Conservation (phyloP, 352 stramenopile genomes). For the Phytophthora sansomeana region DNA sequence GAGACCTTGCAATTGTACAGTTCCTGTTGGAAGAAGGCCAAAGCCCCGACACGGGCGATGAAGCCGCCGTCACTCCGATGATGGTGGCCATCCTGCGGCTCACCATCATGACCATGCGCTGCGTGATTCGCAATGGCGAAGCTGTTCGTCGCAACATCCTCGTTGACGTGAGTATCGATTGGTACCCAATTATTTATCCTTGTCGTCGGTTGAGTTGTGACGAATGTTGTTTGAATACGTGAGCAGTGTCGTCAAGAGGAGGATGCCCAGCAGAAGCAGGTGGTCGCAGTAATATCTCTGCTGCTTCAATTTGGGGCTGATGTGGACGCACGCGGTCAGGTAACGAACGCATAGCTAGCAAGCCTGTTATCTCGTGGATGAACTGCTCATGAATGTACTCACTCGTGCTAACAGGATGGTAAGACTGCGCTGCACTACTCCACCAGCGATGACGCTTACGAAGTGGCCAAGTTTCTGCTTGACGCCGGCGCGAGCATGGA, state of each 20-base stretch:
- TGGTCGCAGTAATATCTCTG: conserved; percentile 10
- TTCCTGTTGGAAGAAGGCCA: conserved; percentile 26
- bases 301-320: conserved; percentile 17
- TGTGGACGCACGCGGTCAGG: conserved; percentile 15
- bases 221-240: neutral
- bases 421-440: conserved; percentile 34
- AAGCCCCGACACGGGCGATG: conserved; percentile 26
- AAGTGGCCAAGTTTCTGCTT: conserved; percentile 31
- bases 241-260: conserved; percentile 33
- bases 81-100: conserved; percentile 33
- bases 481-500: conserved; percentile 20
- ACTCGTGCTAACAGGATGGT: conserved; percentile 8
- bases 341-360: conserved; percentile 3
- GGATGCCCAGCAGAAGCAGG: conserved; percentile 3
- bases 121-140: conserved; percentile 23
- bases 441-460: conserved; percentile 26
- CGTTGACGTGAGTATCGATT: conserved; percentile 25
- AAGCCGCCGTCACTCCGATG: conserved; percentile 25
- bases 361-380: neutral
- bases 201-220: neutral
- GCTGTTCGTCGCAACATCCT: conserved; percentile 31
- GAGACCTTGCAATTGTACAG: conserved; percentile 11
- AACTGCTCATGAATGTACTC: neutral
- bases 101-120: conserved; percentile 30
- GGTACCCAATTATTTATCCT: neutral